Evolutionary conservation across 2,329 filamentous ascomycete genomes (phyloP), one percentile per base, ranked within the genome.

Genomic region (Penicillium griseofulvum): DNA sequence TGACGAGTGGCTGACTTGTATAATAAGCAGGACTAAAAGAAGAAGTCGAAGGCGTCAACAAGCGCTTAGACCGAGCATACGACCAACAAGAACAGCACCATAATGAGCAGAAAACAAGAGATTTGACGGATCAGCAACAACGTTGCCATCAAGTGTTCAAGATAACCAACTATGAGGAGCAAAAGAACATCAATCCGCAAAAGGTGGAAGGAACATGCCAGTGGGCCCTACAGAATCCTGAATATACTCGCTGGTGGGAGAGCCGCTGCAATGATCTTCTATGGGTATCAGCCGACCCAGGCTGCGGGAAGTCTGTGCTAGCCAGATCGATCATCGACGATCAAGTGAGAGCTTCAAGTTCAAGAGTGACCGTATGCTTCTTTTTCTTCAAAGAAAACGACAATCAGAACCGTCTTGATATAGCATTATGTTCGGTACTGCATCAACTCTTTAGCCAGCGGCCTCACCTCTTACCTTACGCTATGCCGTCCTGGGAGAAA

Each of bases 271-370:
- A 66, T 38, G 58, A 65, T 52, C 62, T 76, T 22, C 69, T 76
- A 28, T 76, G 68, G 73, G 64, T 76, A 8, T 74, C 72, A 12
- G 74, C 74, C 1, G 71, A 74, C 54, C 73, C 72, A 19, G 74
- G 74, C 33, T 76, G 72, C 55, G 74, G 74, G 6, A 77, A 76
- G 56, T 76, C 73, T 22, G 73, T 76, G 0, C 64, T 77, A 2
- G 57, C 72, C 0, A 68, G 63, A 60, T 69, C 65, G 4, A 60
- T 77, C 1, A 63, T 76, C 11, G 68, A 76, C 48, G 29, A 67
- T 2, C 60, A 67, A 42, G 6, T 10, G 8, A 2, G 10, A 10
- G 8, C 28, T 8, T 28, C 6, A 2, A 1, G 9, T 29, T 10
- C 28, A 29, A 10, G 7, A 9, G 8, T 29, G 28, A 10, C 7